Base-by-base conservation (phyloP, 345 rosid species). In the Salix purpurea region DNA sequence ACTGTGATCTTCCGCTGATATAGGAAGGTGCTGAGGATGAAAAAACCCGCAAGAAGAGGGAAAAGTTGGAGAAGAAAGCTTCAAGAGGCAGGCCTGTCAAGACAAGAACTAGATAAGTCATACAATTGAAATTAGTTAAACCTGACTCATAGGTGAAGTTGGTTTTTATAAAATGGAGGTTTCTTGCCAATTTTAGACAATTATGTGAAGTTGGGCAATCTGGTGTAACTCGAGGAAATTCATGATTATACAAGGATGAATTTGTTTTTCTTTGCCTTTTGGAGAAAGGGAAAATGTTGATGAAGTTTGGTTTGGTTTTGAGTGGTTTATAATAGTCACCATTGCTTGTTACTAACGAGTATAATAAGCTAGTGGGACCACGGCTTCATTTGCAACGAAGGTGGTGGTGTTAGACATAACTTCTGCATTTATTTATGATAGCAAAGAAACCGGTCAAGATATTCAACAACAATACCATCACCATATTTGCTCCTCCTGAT, bases 21-120 rank as follows among this genome's bases (percentile, higher is more conserved):
- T 69, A 94, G 97, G 96, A 90, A 77, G 90, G 68, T 23, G 81
- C 6, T 62, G 97, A 91, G 82, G 98, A 92, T 76, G 97, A 92
- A 70, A 94, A 94, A 82, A 85, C 90, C 36, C 93, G 97, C 70
- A 91, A 91, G 79, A 91, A 92, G 86, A 88, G 97, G 75, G 97
- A 92, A 84, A 94, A 90, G 89, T 85, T 94, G 92, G 98, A 94
- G 91, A 94, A 80, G 84, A 89, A 88, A 76, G 89, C 92, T 70
- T 89, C 96, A 5, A 85, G 91, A 77, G 84, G 81, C 76, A 94
- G 88, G 87, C 84, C 84, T 69, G 83, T 88, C 44, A 91, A 81
- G 90, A 86, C 90, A 73, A 92, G 94, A 83, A 74, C 79, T 60
- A 84, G 90, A 74, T 94, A 75, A 65, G 66, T 23, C 30, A 42